Evolutionary conservation across 2,329 filamentous ascomycete genomes (phyloP).

Genomic region (Aspergillus latus): DNA sequence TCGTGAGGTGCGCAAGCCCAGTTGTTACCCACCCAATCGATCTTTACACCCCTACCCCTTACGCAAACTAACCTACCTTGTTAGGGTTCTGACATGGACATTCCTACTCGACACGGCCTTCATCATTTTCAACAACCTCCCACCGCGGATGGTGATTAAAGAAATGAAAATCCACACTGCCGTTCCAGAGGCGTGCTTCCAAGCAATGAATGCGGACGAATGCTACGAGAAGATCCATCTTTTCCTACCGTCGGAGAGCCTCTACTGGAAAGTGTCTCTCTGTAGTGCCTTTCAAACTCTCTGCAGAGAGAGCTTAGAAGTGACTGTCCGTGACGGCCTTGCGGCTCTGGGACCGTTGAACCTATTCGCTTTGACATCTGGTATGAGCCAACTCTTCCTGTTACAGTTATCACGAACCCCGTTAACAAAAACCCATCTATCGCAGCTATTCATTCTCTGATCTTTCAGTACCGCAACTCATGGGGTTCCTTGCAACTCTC

Average conservation of each 20-base stretch:
- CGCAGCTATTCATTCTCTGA: constrained; percentile 26
- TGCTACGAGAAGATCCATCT: constrained; percentile 26
- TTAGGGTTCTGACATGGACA: constrained; percentile 33
- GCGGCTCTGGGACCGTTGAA: constrained; percentile 26
- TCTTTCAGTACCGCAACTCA: constrained; percentile 41
- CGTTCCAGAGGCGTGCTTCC: constrained; percentile 39
- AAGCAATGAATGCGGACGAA: constrained; percentile 33
- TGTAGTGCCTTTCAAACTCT: constrained; percentile 22
- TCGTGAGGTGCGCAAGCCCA: constrained; percentile 29
- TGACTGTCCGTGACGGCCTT: constrained; percentile 14
- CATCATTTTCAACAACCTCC: constrained; percentile 44
- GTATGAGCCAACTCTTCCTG: constrained; percentile 1
- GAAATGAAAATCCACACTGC: constrained; percentile 42
- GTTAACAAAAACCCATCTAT: background rate
- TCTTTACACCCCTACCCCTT: no score
- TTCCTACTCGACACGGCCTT: constrained; percentile 43
- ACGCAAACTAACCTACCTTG: no score
- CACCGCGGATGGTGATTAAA: constrained; percentile 42
- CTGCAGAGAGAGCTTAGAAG: constrained; percentile 16
- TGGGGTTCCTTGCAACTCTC: constrained; percentile 29
- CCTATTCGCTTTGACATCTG: constrained; percentile 30
- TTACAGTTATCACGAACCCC: background rate
- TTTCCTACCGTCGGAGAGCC: constrained; percentile 16
- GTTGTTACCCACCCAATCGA: background rate
- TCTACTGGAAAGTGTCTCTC: constrained; percentile 24